These are phyloP conservation scores for Ophiostoma himal-ulmi DNA, from an alignment of 2,329 filamentous ascomycete genomes.

Conservation along the genomic window DNA sequence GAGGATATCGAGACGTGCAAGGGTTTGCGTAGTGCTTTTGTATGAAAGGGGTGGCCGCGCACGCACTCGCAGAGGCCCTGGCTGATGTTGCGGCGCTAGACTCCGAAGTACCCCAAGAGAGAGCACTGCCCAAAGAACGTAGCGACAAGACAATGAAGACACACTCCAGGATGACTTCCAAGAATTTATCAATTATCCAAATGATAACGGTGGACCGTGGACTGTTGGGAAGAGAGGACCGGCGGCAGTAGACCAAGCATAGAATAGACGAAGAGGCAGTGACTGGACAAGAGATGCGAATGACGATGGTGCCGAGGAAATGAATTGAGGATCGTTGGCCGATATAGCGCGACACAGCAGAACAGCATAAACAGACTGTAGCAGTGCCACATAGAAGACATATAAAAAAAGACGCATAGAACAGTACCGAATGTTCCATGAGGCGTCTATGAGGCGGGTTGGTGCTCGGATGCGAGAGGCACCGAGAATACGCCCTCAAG, in stretches of 20 bases:
- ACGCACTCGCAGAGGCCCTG: conserved; percentile 17
- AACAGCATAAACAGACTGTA: not conserved
- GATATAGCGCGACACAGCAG: not conserved
- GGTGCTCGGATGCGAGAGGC: not conserved
- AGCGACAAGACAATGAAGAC: not conserved
- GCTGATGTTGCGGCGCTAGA: conserved; percentile 18
- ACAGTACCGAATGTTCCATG: not conserved
- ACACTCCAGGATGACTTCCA: not conserved
- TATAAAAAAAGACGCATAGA: not conserved
- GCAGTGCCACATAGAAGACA: not conserved
- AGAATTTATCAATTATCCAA: not conserved
- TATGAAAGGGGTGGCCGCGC: conserved; percentile 21
- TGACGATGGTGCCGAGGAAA: not conserved
- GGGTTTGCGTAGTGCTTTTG: conserved; percentile 19
- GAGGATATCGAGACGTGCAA: conserved; percentile 24
- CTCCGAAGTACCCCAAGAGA: conserved; percentile 3
- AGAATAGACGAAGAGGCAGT: not conserved
- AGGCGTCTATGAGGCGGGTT: not conserved
- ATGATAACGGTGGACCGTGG: not conserved
- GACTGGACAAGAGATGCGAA: not conserved
- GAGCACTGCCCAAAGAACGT: not conserved
- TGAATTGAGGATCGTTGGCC: not conserved
- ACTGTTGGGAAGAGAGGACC: not conserved
- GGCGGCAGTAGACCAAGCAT: not conserved
- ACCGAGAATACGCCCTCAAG: not conserved